Base-by-base conservation (phyloP, 495 filamentous ascomycete species). In the Lophiostoma macrostomum region DNA sequence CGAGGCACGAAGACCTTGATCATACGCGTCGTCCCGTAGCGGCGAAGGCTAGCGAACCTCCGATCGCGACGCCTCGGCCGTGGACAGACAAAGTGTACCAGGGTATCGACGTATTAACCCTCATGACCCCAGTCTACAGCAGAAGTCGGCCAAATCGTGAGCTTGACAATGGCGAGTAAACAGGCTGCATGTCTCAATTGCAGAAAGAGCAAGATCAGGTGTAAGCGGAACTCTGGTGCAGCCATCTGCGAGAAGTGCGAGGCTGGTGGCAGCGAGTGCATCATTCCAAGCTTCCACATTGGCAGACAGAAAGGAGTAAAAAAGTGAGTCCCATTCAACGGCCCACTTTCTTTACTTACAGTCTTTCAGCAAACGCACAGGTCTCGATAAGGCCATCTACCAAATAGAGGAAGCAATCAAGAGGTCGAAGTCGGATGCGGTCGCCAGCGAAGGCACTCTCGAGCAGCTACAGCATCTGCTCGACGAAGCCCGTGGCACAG, bases 261-360 rank as follows among this genome's bases (percentile, higher is more conserved):
- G 38, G 78, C 81, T 51, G 67, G 74, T 16, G 68, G 74, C 28
- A 67, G 73, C 1, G 78, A 86, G 36, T 87, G 85, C 64, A 70
- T 83, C 8, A 77, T 85, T 8, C 84, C 84, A 2, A 79, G 76
- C 31, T 84, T 86, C 66, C 83, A 84, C 40, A 74, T 87, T 8
- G 85, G 85, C 7, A 72, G 85, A 49, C 82, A 85, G 51, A 87
- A 87, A 64, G 85, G 85, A 3, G 82, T 87, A 35, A 86, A 86
- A 63, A 88, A 88, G 84, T 82, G 65, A 72, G 78, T 66, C 27
- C 29, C 19, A 16, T 29, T 19, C 37, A 23, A 37, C 34, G 63
- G 46, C 60, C 16, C 14, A 14, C 2, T 7, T 8, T n/a, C 35
- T 20, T 37, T 22, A 25, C 48, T n/a, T 19, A 18, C 51, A 18